Base-by-base conservation (phyloP, 768 basidiomycete genomes). In the Auricularia auricula-judae region DNA sequence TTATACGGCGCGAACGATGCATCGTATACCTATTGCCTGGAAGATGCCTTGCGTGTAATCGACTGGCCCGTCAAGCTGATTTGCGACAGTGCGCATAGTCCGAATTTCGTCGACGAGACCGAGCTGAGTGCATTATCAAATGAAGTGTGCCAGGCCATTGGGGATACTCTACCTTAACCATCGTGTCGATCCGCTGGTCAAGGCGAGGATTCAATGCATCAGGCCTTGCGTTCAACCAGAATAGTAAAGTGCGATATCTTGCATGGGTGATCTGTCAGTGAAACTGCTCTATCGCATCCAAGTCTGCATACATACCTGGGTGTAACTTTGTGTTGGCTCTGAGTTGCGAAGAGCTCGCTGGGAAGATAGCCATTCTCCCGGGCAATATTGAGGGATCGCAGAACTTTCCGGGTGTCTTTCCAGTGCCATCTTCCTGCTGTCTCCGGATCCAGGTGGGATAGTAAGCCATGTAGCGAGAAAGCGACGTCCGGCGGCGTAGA, bases 361-460 rank as follows among this genome's bases (percentile, higher is more conserved):
- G 88, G 79, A 58, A 75, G 79, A 59, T 78, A 79, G 3, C 86
- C 83, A 0, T 81, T 82, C 64, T 91, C 86, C 75, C 85, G 87
- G 64, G 93, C 85, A 35, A 97, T 85, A 53, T 82, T 79, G 7
- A 99, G 74, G 68, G 83, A 91, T 43, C 94, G 81, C 11, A 91
- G 74, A 4, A 98, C 90, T 74, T 98, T 99, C 36, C 96, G 80
- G 0, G 92, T 87, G 69, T 99, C 97, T 67, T 80, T 82, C 96
- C 96, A 98, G 72, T 99, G 97, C 96, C 96, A 98, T 66, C 94
- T 79, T 36, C 80, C 80, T 0, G 89, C 91, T 56, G 93, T 84
- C 0, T 72, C 68, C 0, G 85, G 86, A 70, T 98, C 97, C 4
- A 98, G 79, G 3, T 76, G 71, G 8, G 76, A 74, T 21, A 99